Conservation (phyloP, 2,329 filamentous ascomycete species). For the Pseudocercospora crystallina region DNA sequence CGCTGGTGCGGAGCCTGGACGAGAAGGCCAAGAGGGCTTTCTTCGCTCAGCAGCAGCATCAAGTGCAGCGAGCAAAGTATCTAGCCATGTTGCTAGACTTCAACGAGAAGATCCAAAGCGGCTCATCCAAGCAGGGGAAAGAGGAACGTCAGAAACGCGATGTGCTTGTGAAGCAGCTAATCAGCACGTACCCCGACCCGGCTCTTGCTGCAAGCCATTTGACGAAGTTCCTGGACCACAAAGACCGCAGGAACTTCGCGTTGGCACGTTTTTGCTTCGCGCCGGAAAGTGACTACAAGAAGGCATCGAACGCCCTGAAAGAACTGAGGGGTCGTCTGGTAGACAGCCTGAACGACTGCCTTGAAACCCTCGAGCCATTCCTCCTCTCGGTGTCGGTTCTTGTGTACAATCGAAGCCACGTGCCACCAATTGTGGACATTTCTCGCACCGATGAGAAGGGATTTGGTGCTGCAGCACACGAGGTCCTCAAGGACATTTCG, state of each 20-base stretch:
- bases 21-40: slow-evolving; percentile 79
- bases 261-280: slow-evolving; percentile 83
- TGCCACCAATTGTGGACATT: slow-evolving; percentile 84
- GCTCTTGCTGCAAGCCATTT: slow-evolving; percentile 72
- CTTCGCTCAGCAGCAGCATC: slow-evolving; percentile 78
- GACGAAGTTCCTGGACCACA: slow-evolving; percentile 84
- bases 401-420: slow-evolving; percentile 91
- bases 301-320: slow-evolving; percentile 83
- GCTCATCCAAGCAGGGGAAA: slow-evolving; percentile 61
- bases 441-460: slow-evolving; percentile 80
- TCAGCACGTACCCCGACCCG: slow-evolving; percentile 73
- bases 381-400: slow-evolving; percentile 81
- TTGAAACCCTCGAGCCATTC: slow-evolving; percentile 79
- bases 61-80: slow-evolving; percentile 70
- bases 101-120: slow-evolving; percentile 69
- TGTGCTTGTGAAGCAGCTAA: slow-evolving; percentile 70
- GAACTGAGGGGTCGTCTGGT: slow-evolving; percentile 73
- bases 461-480: slow-evolving; percentile 76
- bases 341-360: slow-evolving; percentile 61
- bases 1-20: slow-evolving; percentile 77
- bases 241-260: slow-evolving; percentile 87
- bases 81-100: slow-evolving; percentile 74
- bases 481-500: slow-evolving; percentile 89
- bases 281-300: slow-evolving; percentile 86
- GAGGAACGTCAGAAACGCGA: slow-evolving; percentile 65